Base-by-base conservation (phyloP, 495 filamentous ascomycete species). In the Aspergillus conjunctus region DNA sequence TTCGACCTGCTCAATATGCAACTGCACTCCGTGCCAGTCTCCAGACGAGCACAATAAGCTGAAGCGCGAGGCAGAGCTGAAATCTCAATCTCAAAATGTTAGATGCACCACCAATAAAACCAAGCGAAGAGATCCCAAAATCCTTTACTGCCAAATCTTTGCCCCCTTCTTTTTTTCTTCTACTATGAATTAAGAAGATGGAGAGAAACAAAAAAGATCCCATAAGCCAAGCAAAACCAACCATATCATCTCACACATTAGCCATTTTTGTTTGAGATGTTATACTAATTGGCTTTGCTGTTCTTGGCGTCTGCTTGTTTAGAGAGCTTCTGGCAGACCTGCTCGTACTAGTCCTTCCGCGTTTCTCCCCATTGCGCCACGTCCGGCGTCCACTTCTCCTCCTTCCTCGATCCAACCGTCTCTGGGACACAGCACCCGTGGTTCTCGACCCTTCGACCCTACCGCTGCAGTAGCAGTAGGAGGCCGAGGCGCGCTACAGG, bases 1-100 rank as follows among this genome's bases (percentile, higher is more conserved):
- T 62, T 93, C 93, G 65, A 93, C 97, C 85, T 98, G 94, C 74
- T 85, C 90, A 61, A 89, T 98, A 74, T 98, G 94, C 77, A 88
- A 93, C 67, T 88, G 91, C 70, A 85, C 88, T 22, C 90, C 94
- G 68, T 92, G 94, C 79, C 92, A 92, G 75, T 90, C 91, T 61
- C 91, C 93, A 51, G 87, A 91, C 37, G 88, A 92, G 54, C 94
- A 98, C 72, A 85, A 91, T 68, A 92, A 92, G 75, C 95, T 92
- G 76, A 93, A 96, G 71, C 97, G 94, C 73, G 92, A 91, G 67
- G 90, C 91, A 71, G 93, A 92, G 82, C 68, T 86, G 78, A 81
- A 89, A 81, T 66, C 68, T 65, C 57, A 56, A 51, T 54, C 62
- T 45, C 48, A 61, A 62, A 70, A 63, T 65, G 56, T 68, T 65